A percentile compares a stretch with the other conserved stretches of the same genome.
Evolutionary conservation across 1,139 yeast genomes (phyloP).

Genomic region (Eremothecium cymbalariae): DNA sequence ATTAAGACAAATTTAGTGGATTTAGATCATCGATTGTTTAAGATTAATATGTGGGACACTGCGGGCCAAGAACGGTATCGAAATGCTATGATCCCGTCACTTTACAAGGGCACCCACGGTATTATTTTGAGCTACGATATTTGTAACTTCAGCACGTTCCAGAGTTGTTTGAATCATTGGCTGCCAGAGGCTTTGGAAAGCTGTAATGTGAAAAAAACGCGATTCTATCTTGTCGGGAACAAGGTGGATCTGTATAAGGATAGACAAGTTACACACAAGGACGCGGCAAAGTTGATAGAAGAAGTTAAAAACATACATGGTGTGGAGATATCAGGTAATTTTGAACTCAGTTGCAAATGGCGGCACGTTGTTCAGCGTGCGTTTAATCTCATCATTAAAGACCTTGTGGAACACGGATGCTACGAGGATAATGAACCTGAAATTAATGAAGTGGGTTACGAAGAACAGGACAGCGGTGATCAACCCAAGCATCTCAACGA

Average conservation of each 20-base stretch:
- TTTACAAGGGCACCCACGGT: slow-evolving; percentile 56
- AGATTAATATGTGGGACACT: slow-evolving; percentile 48
- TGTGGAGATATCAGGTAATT: slow-evolving; percentile 28
- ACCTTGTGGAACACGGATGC: slow-evolving; percentile 28
- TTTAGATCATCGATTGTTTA: slow-evolving; percentile 51
- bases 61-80: slow-evolving; percentile 60
- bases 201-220: slow-evolving; percentile 26
- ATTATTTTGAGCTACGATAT: slow-evolving; percentile 58
- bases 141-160: slow-evolving; percentile 45
- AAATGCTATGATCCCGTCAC: slow-evolving; percentile 47
- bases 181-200: slow-evolving; percentile 35
- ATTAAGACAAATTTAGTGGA: slow-evolving; percentile 54
- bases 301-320: slow-evolving; percentile 20
- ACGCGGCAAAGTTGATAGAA: slow-evolving; percentile 22
- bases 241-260: slow-evolving; percentile 34
- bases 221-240: slow-evolving; percentile 38
- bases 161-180: slow-evolving; percentile 43
- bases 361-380: slow-evolving; percentile 27
- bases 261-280: slow-evolving; percentile 29
- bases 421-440: slow-evolving; percentile 18
- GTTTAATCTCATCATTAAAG: slow-evolving; percentile 26
- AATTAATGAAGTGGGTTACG: slow-evolving; percentile 1
- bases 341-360: slow-evolving; percentile 32
- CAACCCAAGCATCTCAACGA: background rate
- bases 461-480: background rate